Evolutionary conservation across 2,329 filamentous ascomycete species (phyloP).

Genomic region (Calonectria leucothoes): DNA sequence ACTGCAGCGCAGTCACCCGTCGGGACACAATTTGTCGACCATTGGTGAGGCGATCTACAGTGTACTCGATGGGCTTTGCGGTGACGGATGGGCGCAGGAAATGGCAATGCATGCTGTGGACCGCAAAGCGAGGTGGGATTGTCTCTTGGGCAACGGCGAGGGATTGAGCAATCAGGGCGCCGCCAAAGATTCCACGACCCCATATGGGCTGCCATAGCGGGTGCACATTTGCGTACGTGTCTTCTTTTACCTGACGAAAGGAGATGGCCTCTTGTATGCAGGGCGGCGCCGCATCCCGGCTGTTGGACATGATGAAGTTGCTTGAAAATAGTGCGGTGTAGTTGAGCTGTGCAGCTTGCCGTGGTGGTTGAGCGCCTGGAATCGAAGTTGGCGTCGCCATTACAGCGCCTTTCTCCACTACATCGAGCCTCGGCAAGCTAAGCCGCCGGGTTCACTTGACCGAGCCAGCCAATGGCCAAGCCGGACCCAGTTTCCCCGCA

Average conservation of each 20-base stretch:
- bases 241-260: background rate
- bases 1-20: background rate
- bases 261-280: background rate
- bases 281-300: background rate
- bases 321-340: no score
- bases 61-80: background rate
- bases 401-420: background rate
- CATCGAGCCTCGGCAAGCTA: background rate
- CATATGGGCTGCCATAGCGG: background rate
- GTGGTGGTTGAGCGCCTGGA: background rate
- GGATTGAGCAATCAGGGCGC: slow-evolving; percentile 5
- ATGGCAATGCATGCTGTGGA: slow-evolving; percentile 6
- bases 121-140: background rate
- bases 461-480: background rate
- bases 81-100: background rate
- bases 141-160: background rate
- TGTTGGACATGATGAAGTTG: background rate
- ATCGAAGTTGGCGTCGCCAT: no score
- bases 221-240: slow-evolving; percentile 1
- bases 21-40: background rate
- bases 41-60: background rate
- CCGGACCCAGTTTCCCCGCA: background rate
- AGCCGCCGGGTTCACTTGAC: background rate
- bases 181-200: slow-evolving; percentile 6
- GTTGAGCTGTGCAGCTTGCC: background rate